phyloP scores from a whole-genome alignment of 192 early-diverging fungal species.

The Chytriomyces hyalinus region DNA sequence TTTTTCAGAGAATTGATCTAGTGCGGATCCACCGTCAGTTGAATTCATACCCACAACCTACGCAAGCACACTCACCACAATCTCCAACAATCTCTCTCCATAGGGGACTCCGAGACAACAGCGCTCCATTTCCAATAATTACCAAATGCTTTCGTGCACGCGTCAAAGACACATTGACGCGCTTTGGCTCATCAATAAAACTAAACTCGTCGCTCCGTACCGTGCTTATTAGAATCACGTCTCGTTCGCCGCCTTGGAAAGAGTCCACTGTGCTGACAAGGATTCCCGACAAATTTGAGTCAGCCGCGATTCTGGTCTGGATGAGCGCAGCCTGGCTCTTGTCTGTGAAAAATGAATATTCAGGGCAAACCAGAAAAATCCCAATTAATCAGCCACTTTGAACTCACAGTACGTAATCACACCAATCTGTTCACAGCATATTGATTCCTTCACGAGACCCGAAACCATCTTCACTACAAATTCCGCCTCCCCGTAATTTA shows the following conservation, averaged over 20 bases:
- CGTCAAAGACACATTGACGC: slow-evolving; percentile 79
- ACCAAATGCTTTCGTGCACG: slow-evolving; percentile 72
- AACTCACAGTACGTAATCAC: slow-evolving; percentile 74
- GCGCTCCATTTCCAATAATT: slow-evolving; percentile 57
- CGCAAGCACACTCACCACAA: neutral
- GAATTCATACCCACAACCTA: no score
- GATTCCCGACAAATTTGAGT: slow-evolving; percentile 25
- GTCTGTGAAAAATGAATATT: slow-evolving; percentile 28
- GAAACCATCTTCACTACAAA: slow-evolving; percentile 51
- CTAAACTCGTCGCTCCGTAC: slow-evolving; percentile 59
- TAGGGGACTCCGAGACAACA: slow-evolving; percentile 31
- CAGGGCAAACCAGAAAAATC: no score
- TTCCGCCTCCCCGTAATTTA: slow-evolving; percentile 60
- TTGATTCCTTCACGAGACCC: slow-evolving; percentile 45
- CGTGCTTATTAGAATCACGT: slow-evolving; percentile 74
- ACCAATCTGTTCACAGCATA: slow-evolving; percentile 38
- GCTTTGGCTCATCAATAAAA: slow-evolving; percentile 70
- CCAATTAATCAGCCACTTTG: slow-evolving; percentile 18
- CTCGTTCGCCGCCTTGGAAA: slow-evolving; percentile 79
- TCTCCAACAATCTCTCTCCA: slow-evolving; percentile 14
- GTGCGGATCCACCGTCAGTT: no score
- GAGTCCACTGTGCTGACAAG: slow-evolving; percentile 75
- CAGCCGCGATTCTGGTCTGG: neutral
- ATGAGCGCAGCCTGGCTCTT: slow-evolving; percentile 26
- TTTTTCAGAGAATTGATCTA: no score